Evolutionary conservation across 306 rosid species (phyloP).

Genomic region (Canavalia gladiata): DNA sequence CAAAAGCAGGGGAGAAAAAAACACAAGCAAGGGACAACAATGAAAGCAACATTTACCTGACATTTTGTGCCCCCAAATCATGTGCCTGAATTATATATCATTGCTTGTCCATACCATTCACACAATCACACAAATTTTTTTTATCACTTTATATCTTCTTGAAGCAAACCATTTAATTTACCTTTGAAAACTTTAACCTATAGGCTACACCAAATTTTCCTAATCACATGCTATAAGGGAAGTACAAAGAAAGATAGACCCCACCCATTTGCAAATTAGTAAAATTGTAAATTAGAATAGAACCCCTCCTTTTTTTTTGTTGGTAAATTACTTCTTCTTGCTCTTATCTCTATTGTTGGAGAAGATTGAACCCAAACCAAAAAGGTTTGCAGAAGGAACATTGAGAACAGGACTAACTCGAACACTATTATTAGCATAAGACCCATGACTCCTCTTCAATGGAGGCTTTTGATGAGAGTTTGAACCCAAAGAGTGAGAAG

Average conservation of each 20-base stretch:
- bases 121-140: slow-evolving; percentile 17
- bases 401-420: slow-evolving; percentile 74
- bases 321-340: slow-evolving; percentile 67
- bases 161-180: slow-evolving; percentile 51
- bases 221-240: slow-evolving; percentile 42
- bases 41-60: slow-evolving; percentile 68
- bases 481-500: slow-evolving; percentile 47
- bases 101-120: slow-evolving; percentile 51
- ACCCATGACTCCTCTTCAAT: slow-evolving; percentile 67
- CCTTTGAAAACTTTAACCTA: slow-evolving; percentile 35
- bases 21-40: slow-evolving; percentile 59
- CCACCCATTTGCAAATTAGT: slow-evolving; percentile 50
- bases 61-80: slow-evolving; percentile 67
- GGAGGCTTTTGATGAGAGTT: slow-evolving; percentile 72
- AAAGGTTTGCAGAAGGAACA: slow-evolving; percentile 71
- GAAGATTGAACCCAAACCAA: slow-evolving; percentile 84
- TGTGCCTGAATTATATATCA: slow-evolving; percentile 63
- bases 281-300: slow-evolving; percentile 27
- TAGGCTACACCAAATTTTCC: slow-evolving; percentile 47
- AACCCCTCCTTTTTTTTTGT: not conserved
- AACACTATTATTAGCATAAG: slow-evolving; percentile 61
- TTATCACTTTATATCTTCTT: slow-evolving; percentile 42
- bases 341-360: slow-evolving; percentile 67
- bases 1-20: slow-evolving; percentile 43
- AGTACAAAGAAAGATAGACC: slow-evolving; percentile 31